Evolutionary conservation across 2,329 filamentous ascomycete species (phyloP), one percentile per base, ranked within the genome.

Genomic region (Aspergillus pseudoterreus): DNA sequence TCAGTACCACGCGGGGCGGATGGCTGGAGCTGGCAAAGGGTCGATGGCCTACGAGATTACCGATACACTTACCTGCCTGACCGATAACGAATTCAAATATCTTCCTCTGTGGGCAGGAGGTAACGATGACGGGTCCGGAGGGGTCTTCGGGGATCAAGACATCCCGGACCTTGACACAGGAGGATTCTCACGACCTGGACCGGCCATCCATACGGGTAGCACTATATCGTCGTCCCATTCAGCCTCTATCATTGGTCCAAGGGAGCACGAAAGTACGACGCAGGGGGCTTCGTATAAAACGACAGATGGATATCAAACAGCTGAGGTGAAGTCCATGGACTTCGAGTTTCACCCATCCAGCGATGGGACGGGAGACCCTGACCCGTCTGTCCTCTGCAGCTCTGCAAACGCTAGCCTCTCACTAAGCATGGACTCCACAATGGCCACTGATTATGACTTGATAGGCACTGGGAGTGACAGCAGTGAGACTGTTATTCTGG

Each of bases 81-180:
- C 70, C 0, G 75, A 81, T 3, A 70, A 79, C 2, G 85, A 88
- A 67, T 77, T 81, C 57, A 80, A 80, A 51, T 87, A 78, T 56
- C 72, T 88, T 3, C 84, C 85, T 0, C 70, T 87, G 4, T 88
- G 83, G 83, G 84, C 83, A 0, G 84, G 80, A 4, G 85, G 79
- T 1, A 67, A 75, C 27, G 75, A 81, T 45, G 79, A 82, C 50
- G 79, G 71, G 0, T 73, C 71, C 0, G 79, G 78, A 2, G 77
- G 73, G 12, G 76, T 80, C 2, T 82, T 75, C 56, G 67, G 64
- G 0, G 71, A 73, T 42, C 62, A 64, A 6, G 55, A 64, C 17
- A 64, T 71, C 17, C 69, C 71, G 4, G 50, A 64, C 14, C 43
- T 68, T 27, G 66, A 71, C 24, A 49, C 56, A 2, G 71, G 67